A percentile compares a stretch with the other conserved stretches of the same genome.
These are phyloP conservation scores for Draba incana DNA, from an alignment of 345 rosid genomes.

Conservation along the genomic window DNA sequence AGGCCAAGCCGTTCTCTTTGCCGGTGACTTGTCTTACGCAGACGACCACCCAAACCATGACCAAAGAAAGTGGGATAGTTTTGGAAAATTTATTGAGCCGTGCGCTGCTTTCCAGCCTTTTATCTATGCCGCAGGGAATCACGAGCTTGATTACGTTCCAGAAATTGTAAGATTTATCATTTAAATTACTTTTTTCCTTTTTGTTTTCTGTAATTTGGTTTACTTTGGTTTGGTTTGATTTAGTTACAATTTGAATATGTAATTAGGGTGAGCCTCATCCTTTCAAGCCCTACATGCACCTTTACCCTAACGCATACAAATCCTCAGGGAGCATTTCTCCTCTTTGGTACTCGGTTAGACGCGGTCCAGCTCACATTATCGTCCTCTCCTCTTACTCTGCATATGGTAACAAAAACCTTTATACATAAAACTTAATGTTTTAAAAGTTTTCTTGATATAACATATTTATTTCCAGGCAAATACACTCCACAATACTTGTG, in stretches of 20 bases:
- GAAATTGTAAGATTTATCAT: constrained; percentile 41
- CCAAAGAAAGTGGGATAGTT: constrained; percentile 54
- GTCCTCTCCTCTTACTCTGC: constrained; percentile 56
- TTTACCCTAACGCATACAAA: constrained; percentile 45
- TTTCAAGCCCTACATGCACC: constrained; percentile 45
- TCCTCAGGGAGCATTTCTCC: constrained; percentile 49
- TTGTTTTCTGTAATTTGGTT: no score
- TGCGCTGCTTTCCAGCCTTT: constrained; percentile 58
- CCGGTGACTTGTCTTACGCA: constrained; percentile 57
- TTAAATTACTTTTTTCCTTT: not conserved
- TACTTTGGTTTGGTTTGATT: not conserved
- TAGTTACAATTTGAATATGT: not conserved
- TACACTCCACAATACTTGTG: constrained; percentile 49
- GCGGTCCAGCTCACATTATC: constrained; percentile 52
- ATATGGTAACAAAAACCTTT: constrained; percentile 40
- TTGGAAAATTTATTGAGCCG: constrained; percentile 51
- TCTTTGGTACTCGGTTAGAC: constrained; percentile 58
- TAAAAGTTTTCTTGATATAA: not conserved
- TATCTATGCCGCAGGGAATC: constrained; percentile 57
- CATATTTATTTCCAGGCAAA: constrained; percentile 33
- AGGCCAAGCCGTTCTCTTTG: constrained; percentile 51
- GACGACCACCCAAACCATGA: constrained; percentile 49
- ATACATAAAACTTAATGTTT: not conserved
- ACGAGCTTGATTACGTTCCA: constrained; percentile 50
- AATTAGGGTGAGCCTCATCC: constrained; percentile 43